phyloP scores from a whole-genome alignment of 2,329 filamentous ascomycete species.

The Fusarium continuum region DNA sequence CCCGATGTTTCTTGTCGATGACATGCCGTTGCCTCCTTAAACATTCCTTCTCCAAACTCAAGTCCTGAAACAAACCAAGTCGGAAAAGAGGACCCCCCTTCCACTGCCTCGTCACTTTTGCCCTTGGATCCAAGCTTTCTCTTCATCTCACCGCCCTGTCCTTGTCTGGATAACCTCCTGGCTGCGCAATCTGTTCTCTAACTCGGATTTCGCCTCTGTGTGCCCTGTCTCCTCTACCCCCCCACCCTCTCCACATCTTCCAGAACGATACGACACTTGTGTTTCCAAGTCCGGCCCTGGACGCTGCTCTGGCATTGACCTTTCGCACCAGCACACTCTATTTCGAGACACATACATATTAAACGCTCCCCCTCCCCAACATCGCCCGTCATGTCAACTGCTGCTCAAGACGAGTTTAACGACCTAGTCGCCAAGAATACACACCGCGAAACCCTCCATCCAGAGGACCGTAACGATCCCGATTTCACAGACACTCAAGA shows the following conservation, averaged over 20 bases:
- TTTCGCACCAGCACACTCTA: constrained; percentile 26
- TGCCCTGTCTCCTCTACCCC: constrained; percentile 33
- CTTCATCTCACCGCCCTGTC: constrained; percentile 36
- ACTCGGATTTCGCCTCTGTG: constrained; percentile 41
- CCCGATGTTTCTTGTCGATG: constrained; percentile 25
- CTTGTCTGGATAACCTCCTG: constrained; percentile 23
- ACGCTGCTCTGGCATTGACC: constrained; percentile 35
- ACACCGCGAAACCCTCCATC: constrained; percentile 58
- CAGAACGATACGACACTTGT: constrained; percentile 44
- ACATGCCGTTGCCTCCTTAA: constrained; percentile 10
- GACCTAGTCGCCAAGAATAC: constrained; percentile 67
- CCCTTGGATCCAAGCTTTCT: constrained; percentile 37
- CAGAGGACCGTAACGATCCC: constrained; percentile 65
- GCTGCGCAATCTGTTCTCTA: constrained; percentile 15
- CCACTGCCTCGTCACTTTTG: constrained; percentile 30
- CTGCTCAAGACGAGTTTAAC: constrained; percentile 74
- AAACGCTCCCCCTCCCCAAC: constrained; percentile 26
- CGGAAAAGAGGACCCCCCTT: constrained; percentile 32
- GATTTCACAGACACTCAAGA: constrained; percentile 60
- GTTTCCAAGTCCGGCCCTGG: constrained; percentile 33
- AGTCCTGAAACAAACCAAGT: constrained; percentile 40
- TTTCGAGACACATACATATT: constrained; percentile 42
- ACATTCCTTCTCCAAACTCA: constrained; percentile 17
- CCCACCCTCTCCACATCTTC: constrained; percentile 48
- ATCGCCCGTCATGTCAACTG: constrained; percentile 62